Evolutionary conservation across 2,329 filamentous ascomycete genomes (phyloP).

Genomic region (Cytospora chrysosperma): DNA sequence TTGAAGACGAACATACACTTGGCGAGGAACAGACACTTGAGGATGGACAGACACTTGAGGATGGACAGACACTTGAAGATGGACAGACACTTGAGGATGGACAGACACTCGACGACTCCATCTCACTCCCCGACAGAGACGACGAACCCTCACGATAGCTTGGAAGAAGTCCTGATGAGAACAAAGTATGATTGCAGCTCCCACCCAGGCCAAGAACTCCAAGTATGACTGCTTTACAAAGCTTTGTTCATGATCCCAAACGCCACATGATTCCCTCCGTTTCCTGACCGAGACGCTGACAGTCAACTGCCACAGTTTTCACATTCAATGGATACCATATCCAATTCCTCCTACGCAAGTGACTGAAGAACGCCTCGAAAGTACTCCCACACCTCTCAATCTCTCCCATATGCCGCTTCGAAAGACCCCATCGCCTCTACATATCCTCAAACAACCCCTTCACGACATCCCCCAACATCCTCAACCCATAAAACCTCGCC

Average conservation of each 20-base stretch:
- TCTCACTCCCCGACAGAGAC: not conserved
- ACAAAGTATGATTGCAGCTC: not conserved
- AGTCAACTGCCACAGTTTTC: not conserved
- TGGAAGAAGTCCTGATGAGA: not conserved
- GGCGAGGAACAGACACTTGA: no score
- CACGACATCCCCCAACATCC: conserved; percentile 77
- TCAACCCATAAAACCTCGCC: conserved; percentile 74
- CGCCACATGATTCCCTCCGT: not conserved
- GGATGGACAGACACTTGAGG: no score
- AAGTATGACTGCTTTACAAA: not conserved
- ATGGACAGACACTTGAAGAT: no score
- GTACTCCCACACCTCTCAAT: not conserved
- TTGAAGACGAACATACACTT: no score
- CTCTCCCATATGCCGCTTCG: no score
- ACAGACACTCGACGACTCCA: not conserved
- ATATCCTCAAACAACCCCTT: conserved; percentile 55
- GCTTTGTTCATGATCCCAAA: not conserved
- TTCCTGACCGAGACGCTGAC: not conserved
- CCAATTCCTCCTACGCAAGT: not conserved
- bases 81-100: no score
- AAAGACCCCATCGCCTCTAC: no score
- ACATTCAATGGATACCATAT: not conserved
- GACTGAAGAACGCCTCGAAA: not conserved
- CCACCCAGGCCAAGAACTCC: not conserved
- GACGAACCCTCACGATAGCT: not conserved